Percentiles rank a stretch among this genome's conserved stretches.
Conservation (phyloP, 2,329 filamentous ascomycete species). For the Microdochium nivale region DNA sequence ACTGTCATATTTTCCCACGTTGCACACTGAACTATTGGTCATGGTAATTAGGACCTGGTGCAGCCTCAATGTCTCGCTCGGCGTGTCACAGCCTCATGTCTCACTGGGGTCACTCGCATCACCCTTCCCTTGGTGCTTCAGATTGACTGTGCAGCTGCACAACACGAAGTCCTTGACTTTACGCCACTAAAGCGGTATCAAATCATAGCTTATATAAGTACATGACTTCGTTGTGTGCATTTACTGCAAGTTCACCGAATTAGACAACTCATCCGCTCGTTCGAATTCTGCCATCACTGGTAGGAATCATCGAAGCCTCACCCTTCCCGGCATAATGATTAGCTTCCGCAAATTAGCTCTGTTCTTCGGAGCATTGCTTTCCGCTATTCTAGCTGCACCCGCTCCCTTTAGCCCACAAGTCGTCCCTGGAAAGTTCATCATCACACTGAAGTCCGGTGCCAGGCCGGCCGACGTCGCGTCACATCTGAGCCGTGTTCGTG, state of each 20-base stretch:
- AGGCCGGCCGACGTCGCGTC: conserved; percentile 20
- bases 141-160: neutral
- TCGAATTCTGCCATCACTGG: too few species aligned
- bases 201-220: neutral
- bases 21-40: neutral
- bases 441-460: conserved; percentile 19
- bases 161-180: neutral
- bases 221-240: neutral
- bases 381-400: conserved; percentile 16
- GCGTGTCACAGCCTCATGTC: neutral
- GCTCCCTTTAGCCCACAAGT: conserved; percentile 13
- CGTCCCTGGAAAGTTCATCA: conserved; percentile 21
- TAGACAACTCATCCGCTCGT: neutral
- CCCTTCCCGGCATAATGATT: conserved; percentile 10
- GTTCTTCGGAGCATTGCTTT: conserved; percentile 20
- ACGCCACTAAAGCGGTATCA: too few species aligned
- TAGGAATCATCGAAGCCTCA: too few species aligned
- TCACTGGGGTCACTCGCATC: neutral
- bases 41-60: neutral
- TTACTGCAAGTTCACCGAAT: too few species aligned
- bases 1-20: neutral
- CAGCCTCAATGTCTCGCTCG: neutral
- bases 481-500: conserved; percentile 24
- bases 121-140: neutral
- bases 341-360: conserved; percentile 18